Evolutionary conservation across 805 yeast genomes (phyloP), one percentile per base, ranked within the genome.

Genomic region (Ogataea polymorpha): DNA sequence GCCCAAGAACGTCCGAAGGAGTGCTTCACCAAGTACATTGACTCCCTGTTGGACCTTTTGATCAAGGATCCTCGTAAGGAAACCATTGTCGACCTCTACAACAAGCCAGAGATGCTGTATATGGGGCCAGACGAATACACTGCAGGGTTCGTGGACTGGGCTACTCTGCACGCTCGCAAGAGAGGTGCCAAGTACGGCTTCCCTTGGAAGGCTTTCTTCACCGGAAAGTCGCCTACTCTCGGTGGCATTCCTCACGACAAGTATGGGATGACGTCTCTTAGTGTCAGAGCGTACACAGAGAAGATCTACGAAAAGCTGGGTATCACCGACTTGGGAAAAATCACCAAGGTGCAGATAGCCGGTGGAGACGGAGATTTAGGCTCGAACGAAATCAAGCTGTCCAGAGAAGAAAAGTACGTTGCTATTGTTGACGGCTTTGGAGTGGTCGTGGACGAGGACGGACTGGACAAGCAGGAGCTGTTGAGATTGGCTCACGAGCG

Each of bases 61-160:
- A 77, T 90, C 56, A 79, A 78, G 45, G 83, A 82, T 40, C 61
- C 62, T 38, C 89, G 81, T 50, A 82, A 87, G 68, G 95, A 85
- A 56, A 71, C 79, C 42, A 83, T 89, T 60, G 90, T 91, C 38
- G 98, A 91, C 62, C 71, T 86, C 42, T 82, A 87, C 62, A 78
- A 79, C 42, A 76, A 84, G 58, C 87, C 86, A 36, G 99, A 91
- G 71, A 91, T 93, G 55, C 70, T 93, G 54, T 91, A 87, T 65
- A 84, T 91, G 82, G 99, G 99, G 41, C 99, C 99, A n/a, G 99
- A 91, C 68, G 99, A 91, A 73, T 95, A 96, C 63, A 90, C 98
- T 39, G 98, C 99, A 15, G 84, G 83, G 17, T 82, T 86, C 58
- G 96, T 89, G 38, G 90, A 93, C 65, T 91, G 98, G 98, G 98